Evolutionary conservation across 192 early-diverging fungal species (phyloP).

Genomic region (Cladochytrium replicatum): DNA sequence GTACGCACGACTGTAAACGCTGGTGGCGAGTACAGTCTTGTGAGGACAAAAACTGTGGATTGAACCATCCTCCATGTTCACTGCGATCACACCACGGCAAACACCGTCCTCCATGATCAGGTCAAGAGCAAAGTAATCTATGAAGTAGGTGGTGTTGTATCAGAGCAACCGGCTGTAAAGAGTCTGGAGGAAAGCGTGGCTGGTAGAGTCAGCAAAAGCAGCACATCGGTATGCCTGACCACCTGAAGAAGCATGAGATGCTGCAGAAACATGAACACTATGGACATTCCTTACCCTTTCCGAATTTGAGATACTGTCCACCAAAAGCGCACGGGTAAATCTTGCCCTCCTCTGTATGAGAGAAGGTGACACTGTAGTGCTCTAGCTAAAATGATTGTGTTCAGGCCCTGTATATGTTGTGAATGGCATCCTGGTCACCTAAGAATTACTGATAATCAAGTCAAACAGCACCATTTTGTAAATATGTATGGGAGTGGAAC

Average conservation of each 20-base stretch:
- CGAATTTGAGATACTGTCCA: constrained; percentile 90
- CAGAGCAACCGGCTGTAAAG: constrained; percentile 94
- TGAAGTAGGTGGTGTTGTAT: constrained; percentile 94
- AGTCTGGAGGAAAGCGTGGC: constrained; percentile 94
- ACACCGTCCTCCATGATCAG: constrained; percentile 96
- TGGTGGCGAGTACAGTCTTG: constrained; percentile 97
- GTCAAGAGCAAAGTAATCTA: constrained; percentile 98
- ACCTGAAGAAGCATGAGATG: constrained; percentile 28
- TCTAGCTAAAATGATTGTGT: constrained; percentile 93
- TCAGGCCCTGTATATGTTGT: constrained; percentile 98
- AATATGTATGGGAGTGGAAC: no score
- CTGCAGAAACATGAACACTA: constrained; percentile 2
- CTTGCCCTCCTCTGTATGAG: constrained; percentile 90
- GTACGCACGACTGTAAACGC: constrained; percentile 97
- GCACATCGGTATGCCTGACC: constrained; percentile 97
- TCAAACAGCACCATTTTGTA: no score
- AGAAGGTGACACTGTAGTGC: constrained; percentile 97
- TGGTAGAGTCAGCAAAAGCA: constrained; percentile 95
- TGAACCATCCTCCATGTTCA: constrained; percentile 97
- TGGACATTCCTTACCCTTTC: constrained; percentile 55
- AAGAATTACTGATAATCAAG: no score
- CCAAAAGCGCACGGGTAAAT: constrained; percentile 99
- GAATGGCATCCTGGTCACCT: constrained; percentile 96
- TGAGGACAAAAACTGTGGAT: constrained; percentile 95
- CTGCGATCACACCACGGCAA: constrained; percentile 92